A percentile compares a stretch with the other conserved stretches of the same genome.
These are phyloP conservation scores for Pythium phragmitis DNA, from an alignment of 352 stramenopile species.

Conservation along the genomic window DNA sequence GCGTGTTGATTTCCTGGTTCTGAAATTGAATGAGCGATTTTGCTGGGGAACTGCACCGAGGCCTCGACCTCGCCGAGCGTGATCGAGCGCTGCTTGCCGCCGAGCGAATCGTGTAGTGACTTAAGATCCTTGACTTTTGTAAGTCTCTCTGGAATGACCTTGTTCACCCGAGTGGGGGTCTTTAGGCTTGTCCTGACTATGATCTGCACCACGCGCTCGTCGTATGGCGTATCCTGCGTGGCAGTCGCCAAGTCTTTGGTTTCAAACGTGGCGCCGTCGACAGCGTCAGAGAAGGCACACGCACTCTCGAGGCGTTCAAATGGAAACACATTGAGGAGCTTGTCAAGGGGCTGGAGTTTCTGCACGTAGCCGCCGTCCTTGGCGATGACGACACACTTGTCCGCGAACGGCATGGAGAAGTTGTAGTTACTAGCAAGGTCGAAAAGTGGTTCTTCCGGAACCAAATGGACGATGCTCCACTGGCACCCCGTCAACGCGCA, in stretches of 20 bases:
- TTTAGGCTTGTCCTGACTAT: slow-evolving; percentile 39
- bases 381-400: slow-evolving; percentile 54
- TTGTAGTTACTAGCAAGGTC: slow-evolving; percentile 45
- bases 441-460: too few species aligned
- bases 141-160: slow-evolving; percentile 36
- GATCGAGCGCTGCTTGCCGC: slow-evolving; percentile 50
- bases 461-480: too few species aligned
- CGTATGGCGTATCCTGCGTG: slow-evolving; percentile 46
- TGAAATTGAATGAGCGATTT: slow-evolving; percentile 48
- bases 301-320: slow-evolving; percentile 60
- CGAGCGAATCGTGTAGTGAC: slow-evolving; percentile 40
- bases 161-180: slow-evolving; percentile 31
- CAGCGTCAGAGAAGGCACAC: slow-evolving; percentile 49
- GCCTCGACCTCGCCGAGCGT: slow-evolving; percentile 59
- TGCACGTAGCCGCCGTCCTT: slow-evolving; percentile 63
- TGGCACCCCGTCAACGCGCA: too few species aligned
- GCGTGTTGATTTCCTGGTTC: slow-evolving; percentile 49
- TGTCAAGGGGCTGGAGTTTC: slow-evolving; percentile 21
- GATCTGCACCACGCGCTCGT: slow-evolving; percentile 50
- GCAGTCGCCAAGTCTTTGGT: slow-evolving; percentile 44
- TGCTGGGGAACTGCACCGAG: slow-evolving; percentile 33
- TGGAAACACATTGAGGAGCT: slow-evolving; percentile 43
- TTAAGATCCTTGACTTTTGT: slow-evolving; percentile 54
- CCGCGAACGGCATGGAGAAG: slow-evolving; percentile 57
- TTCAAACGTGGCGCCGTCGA: slow-evolving; percentile 43